Evolutionary conservation across 2,329 filamentous ascomycete species (phyloP), one percentile per base, ranked within the genome.

Genomic region (Arthrobotrys sinensis): DNA sequence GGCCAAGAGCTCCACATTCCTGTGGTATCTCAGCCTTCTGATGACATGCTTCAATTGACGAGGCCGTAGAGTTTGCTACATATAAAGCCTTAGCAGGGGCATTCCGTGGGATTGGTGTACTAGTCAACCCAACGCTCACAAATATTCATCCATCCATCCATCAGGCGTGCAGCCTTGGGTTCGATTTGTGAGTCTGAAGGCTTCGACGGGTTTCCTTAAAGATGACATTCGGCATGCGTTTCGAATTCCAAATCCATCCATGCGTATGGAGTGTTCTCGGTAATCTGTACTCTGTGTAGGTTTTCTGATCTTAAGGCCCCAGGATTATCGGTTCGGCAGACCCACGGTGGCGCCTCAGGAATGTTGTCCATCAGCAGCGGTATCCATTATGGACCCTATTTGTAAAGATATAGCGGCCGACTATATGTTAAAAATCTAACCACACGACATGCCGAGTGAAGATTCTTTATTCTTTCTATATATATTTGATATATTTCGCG

Each of bases 371-470:
- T 6, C 38, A 11, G n/a, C 32, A 21, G 12, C 2, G 5, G 36
- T 14, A 43, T 43, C n/a, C 11, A 19, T 14, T 43, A 14, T 6
- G 11, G 28, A 3, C 4, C 3, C 21, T 2, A 12, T 28, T 28
- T 4, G 14, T 60, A 40, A 34, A 12, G 16, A 11, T 28, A 43
- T n/a, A 28, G 36, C 36, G 4, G 6, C 32, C 32, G 32, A 16
- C 52, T 34, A 16, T 32, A 57, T 19, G 10, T 14, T 10, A 32
- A 40, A 40, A 43, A 60, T 16, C 36, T 19, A n/a, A 36, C 43
- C 55, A 43, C 55, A 60, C 55, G 36, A 60, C 55, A 43, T 57
- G 55, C 55, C 55, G 28, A 60, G 52, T 14, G 32, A 57, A 21
- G 32, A 32, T 57, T 38, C 32, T 16, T n/a, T 14, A n/a, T 60